Evolutionary conservation across 192 early-diverging fungal species (phyloP).

Genomic region (Coemansia sp.): DNA sequence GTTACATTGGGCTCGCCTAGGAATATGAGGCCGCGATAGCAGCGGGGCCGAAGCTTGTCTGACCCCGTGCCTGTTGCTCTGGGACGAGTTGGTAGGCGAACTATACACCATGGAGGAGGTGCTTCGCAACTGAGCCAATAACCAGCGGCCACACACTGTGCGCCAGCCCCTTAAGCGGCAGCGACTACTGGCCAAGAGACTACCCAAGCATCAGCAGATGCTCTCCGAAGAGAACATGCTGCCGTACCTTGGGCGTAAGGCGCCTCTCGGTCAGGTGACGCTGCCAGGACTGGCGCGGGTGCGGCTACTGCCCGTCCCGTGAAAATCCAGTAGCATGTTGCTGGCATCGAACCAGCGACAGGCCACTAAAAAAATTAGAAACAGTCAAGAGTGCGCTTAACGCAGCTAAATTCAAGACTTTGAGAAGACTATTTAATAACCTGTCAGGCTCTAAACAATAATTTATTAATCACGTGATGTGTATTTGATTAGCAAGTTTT

Average conservation of each 20-base stretch:
- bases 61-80: slow-evolving; percentile 39
- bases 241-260: slow-evolving; percentile 1
- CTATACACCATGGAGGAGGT: slow-evolving; percentile 33
- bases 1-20: slow-evolving; percentile 40
- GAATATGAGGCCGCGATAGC: slow-evolving; percentile 51
- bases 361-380: not conserved
- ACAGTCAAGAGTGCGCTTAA: not conserved
- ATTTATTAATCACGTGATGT: too few relatives aligned
- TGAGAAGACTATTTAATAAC: too few relatives aligned
- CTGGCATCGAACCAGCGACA: too few relatives aligned
- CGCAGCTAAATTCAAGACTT: too few relatives aligned
- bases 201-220: not conserved
- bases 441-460: too few relatives aligned
- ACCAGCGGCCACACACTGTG: not conserved
- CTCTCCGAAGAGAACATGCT: too few relatives aligned
- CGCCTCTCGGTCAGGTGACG: too few relatives aligned
- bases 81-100: slow-evolving; percentile 41
- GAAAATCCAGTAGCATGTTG: too few relatives aligned
- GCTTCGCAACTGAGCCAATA: slow-evolving; percentile 30
- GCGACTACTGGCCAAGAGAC: not conserved
- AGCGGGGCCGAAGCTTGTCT: slow-evolving; percentile 16
- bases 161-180: not conserved
- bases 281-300: too few relatives aligned
- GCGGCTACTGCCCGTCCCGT: too few relatives aligned
- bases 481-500: too few relatives aligned